These are phyloP conservation scores for Spathaspora passalidarum DNA, from an alignment of 805 yeast genomes.

Conservation along the genomic window DNA sequence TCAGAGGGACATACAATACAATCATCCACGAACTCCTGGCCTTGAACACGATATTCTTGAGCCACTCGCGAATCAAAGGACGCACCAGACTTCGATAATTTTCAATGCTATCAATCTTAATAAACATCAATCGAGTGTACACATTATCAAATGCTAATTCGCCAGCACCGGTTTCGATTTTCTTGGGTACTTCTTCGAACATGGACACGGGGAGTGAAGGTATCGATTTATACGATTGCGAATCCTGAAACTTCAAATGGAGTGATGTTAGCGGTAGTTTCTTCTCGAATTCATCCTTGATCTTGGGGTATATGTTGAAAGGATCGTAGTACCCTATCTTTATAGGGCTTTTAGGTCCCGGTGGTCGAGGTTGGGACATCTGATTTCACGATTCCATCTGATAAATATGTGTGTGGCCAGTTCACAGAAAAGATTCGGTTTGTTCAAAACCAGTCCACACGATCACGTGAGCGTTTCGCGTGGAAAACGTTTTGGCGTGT, in stretches of 20 bases:
- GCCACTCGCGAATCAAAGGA: constrained; percentile 82
- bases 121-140: constrained; percentile 65
- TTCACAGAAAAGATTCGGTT: not conserved
- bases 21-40: constrained; percentile 54
- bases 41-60: constrained; percentile 38
- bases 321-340: constrained; percentile 73
- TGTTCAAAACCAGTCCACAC: too few species aligned
- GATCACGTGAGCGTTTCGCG: not conserved
- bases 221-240: constrained; percentile 60
- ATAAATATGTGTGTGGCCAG: not conserved
- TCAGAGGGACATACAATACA: constrained; percentile 46
- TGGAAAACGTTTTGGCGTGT: not conserved
- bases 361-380: not conserved
- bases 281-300: constrained; percentile 41
- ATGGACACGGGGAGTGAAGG: constrained; percentile 53
- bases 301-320: constrained; percentile 49
- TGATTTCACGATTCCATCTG: too few species aligned
- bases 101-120: constrained; percentile 65
- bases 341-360: constrained; percentile 15
- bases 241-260: constrained; percentile 58
- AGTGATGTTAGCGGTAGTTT: constrained; percentile 59
- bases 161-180: constrained; percentile 8
- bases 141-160: constrained; percentile 37
- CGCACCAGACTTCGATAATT: constrained; percentile 76
- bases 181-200: constrained; percentile 54